These are phyloP conservation scores for Cystobasidium onofrii DNA, from an alignment of 768 basidiomycete species.

Conservation along the genomic window DNA sequence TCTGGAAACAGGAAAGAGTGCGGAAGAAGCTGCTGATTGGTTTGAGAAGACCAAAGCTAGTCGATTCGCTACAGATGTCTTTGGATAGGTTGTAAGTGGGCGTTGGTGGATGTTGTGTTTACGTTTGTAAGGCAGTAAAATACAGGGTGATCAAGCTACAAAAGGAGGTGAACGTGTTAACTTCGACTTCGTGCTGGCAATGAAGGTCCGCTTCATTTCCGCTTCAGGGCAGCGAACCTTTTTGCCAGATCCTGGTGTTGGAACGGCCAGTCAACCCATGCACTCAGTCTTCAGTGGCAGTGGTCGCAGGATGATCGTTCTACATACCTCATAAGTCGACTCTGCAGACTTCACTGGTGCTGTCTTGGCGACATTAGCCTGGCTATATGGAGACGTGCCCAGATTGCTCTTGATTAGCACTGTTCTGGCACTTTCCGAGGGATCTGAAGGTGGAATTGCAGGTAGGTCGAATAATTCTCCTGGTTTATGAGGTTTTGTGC, in stretches of 20 bases:
- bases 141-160: too few relatives aligned
- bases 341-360: not conserved
- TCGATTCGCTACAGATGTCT: too few relatives aligned
- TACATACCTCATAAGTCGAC: not conserved
- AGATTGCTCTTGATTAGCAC: conserved; percentile 30
- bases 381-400: not conserved
- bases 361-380: not conserved
- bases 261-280: not conserved
- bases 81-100: too few relatives aligned
- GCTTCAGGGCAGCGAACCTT: conserved; percentile 31
- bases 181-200: too few relatives aligned
- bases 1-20: too few relatives aligned
- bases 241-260: conserved; percentile 16
- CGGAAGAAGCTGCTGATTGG: too few relatives aligned
- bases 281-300: too few relatives aligned
- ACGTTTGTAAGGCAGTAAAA: too few relatives aligned
- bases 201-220: conserved; percentile 1
- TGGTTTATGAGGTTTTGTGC: not conserved
- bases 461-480: conserved; percentile 12
- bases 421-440: conserved; percentile 7
- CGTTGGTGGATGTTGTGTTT: too few relatives aligned
- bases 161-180: too few relatives aligned
- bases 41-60: too few relatives aligned
- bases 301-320: too few relatives aligned
- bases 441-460: conserved; percentile 10